These are phyloP conservation scores for Fusarium neocosmosporiellum DNA, from an alignment of 2,329 filamentous ascomycete genomes.

Conservation along the genomic window DNA sequence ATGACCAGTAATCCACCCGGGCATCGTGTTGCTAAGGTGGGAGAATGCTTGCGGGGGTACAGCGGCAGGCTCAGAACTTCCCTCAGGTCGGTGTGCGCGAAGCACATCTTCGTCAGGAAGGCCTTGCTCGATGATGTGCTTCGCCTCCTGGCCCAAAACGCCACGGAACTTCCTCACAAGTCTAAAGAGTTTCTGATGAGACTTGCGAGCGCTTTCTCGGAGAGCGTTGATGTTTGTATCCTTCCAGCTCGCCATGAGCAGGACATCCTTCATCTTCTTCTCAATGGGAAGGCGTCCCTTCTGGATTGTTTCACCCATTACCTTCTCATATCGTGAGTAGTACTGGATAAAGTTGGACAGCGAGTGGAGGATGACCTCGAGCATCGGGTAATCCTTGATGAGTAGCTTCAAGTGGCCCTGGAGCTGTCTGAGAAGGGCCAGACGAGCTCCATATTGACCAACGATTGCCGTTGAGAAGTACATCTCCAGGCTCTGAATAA, in stretches of 20 bases:
- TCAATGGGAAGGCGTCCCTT: constrained; percentile 81
- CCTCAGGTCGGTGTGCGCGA: constrained; percentile 1
- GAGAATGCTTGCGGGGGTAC: constrained; percentile 30
- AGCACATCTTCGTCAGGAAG: constrained; percentile 62
- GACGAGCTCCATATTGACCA: constrained; percentile 81
- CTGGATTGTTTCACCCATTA: constrained; percentile 72
- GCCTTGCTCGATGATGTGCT: constrained; percentile 69
- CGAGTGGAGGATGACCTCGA: constrained; percentile 70
- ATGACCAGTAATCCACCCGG: constrained; percentile 59
- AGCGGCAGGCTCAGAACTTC: constrained; percentile 1
- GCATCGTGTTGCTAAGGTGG: constrained; percentile 43
- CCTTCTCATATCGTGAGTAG: constrained; percentile 76
- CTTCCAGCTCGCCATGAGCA: constrained; percentile 96
- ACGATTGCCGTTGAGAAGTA: constrained; percentile 85
- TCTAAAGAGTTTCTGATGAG: constrained; percentile 92
- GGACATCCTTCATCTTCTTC: constrained; percentile 91
- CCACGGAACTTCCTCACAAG: constrained; percentile 90
- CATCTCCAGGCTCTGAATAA: constrained; percentile 79
- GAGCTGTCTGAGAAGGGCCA: constrained; percentile 75
- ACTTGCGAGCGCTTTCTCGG: constrained; percentile 87
- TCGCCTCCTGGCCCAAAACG: constrained; percentile 81
- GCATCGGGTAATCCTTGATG: constrained; percentile 65
- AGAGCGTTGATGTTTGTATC: constrained; percentile 94
- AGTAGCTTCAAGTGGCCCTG: constrained; percentile 74
- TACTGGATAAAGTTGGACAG: constrained; percentile 82